Evolutionary conservation across 148 eudicot genomes (phyloP).

Genomic region (Pharnaceum exiguum): DNA sequence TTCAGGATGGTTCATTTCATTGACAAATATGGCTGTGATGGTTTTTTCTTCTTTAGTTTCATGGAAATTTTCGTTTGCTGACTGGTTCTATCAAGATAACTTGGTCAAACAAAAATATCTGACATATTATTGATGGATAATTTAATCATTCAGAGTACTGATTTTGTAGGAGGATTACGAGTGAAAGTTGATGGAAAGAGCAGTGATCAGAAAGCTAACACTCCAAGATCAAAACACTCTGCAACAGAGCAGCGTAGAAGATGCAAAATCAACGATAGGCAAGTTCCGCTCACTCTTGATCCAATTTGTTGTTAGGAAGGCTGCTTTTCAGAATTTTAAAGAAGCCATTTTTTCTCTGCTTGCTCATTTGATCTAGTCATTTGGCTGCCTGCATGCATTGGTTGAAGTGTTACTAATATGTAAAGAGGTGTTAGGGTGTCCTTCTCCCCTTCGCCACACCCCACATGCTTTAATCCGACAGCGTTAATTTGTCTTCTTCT

Average conservation of each 20-base stretch:
- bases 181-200: conserved; percentile 64
- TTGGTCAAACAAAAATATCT: not conserved
- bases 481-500: no score
- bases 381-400: not conserved
- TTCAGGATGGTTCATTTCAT: not conserved
- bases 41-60: not conserved
- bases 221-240: conserved; percentile 93
- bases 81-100: not conserved
- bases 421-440: not conserved
- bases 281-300: conserved; percentile 37
- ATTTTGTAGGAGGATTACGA: conserved; percentile 53
- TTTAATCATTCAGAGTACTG: not conserved
- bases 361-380: no score
- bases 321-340: no score
- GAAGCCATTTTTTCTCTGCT: no score
- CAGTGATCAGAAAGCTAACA: conserved; percentile 75
- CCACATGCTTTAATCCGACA: no score
- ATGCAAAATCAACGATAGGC: conserved; percentile 98
- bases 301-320: no score
- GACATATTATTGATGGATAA: not conserved
- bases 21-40: no score
- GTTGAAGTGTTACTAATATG: not conserved
- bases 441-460: no score
- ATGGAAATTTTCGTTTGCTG: not conserved
- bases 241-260: conserved; percentile 97